These are phyloP conservation scores for Pelargonium fulgidum DNA, from an alignment of 441 rosid species.

Conservation along the genomic window DNA sequence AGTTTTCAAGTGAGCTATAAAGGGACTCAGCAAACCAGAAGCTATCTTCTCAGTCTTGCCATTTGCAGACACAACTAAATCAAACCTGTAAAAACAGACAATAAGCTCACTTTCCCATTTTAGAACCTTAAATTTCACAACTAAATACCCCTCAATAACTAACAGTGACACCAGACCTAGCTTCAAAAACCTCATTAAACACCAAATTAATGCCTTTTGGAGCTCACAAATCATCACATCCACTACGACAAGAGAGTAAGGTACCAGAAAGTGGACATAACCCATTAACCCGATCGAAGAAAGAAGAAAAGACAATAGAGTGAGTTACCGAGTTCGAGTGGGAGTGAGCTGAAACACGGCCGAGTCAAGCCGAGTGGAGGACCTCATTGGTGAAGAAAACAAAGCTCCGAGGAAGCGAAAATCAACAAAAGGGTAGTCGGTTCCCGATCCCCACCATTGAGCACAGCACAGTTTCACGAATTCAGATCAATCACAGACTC, in stretches of 20 bases:
- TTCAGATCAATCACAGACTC: conserved; percentile 2
- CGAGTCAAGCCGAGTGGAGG: conserved; percentile 73
- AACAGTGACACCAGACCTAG: conserved; percentile 1
- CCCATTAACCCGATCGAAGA: conserved; percentile 1
- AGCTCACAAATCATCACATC: neutral
- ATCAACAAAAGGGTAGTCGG: conserved; percentile 1
- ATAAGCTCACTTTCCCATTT: conserved; percentile 14
- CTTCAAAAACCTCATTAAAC: neutral
- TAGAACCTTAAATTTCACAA: conserved; percentile 8
- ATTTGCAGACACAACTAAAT: conserved; percentile 69
- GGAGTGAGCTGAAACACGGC: conserved; percentile 97
- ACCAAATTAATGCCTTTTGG: conserved; percentile 1
- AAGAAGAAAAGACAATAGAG: neutral
- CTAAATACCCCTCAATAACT: neutral
- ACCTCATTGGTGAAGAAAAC: conserved; percentile 45
- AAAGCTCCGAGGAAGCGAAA: neutral
- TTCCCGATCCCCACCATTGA: conserved; percentile 5
- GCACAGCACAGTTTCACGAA: neutral
- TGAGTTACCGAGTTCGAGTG: conserved; percentile 77
- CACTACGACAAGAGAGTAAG: neutral
- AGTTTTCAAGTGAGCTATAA: conserved; percentile 78
- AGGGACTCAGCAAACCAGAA: conserved; percentile 82
- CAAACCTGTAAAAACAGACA: conserved; percentile 51
- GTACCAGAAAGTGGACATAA: neutral
- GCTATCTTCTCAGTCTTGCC: conserved; percentile 85